phyloP scores from a whole-genome alignment of 208 protist genomes.

The Leptomonas seymouri region DNA sequence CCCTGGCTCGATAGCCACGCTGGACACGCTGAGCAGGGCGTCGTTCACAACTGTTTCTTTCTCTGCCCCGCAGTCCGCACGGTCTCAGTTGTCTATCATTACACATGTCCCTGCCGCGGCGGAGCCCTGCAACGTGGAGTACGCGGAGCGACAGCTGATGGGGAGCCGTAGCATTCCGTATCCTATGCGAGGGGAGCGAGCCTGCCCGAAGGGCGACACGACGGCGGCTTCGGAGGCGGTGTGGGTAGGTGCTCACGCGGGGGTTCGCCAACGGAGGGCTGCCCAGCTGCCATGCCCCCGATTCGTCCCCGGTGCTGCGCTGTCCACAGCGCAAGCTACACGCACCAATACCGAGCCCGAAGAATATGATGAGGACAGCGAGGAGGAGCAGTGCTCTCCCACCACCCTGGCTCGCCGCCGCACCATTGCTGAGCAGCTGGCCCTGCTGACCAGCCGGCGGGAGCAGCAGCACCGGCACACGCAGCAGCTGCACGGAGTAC shows the following conservation, averaged over 20 bases:
- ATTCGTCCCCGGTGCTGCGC: background rate
- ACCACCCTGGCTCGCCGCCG: slow-evolving; percentile 13
- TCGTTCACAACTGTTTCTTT: background rate
- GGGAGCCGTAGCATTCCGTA: background rate
- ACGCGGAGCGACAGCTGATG: slow-evolving; percentile 12
- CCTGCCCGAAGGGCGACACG: background rate
- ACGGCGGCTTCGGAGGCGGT: background rate
- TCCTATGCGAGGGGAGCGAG: background rate
- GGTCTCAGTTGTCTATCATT: too few species aligned
- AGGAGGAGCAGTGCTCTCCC: slow-evolving; percentile 6
- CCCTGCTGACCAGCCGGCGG: slow-evolving; percentile 45
- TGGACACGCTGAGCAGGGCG: background rate
- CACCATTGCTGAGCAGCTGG: slow-evolving; percentile 55
- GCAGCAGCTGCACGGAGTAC: slow-evolving; percentile 4
- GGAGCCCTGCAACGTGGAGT: background rate
- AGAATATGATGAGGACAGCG: background rate
- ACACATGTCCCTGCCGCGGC: too few species aligned
- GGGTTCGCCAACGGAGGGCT: background rate
- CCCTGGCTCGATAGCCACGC: background rate
- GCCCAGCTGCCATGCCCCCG: background rate
- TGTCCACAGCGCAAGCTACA: too few species aligned
- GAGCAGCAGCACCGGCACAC: slow-evolving; percentile 48
- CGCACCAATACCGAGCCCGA: too few species aligned
- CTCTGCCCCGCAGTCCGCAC: too few species aligned
- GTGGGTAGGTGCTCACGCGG: background rate